A percentile compares a stretch with the other conserved stretches of the same genome.
Evolutionary conservation across 371 early-diverging fungal species (phyloP).

Genomic region (Circinella umbellata): DNA sequence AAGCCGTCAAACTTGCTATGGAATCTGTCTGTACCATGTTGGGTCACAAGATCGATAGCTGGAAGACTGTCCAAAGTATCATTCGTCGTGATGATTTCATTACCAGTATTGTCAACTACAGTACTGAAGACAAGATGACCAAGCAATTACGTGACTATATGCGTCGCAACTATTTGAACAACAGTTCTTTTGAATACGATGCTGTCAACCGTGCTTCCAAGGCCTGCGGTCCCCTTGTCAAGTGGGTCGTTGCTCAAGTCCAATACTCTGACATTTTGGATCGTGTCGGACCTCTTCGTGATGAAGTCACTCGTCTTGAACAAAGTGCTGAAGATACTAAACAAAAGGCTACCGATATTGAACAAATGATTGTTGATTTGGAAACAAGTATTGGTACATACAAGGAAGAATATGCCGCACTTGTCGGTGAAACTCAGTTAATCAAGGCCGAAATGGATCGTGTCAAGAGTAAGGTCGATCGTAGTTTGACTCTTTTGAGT

Average conservation of each 20-base stretch:
- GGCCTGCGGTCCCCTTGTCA: slow-evolving; percentile 98
- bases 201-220: slow-evolving; percentile 96
- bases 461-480: slow-evolving; percentile 93
- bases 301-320: slow-evolving; percentile 90
- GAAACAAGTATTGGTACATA: slow-evolving; percentile 88
- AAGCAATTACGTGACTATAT: slow-evolving; percentile 78
- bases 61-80: slow-evolving; percentile 89
- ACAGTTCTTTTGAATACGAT: slow-evolving; percentile 93
- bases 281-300: slow-evolving; percentile 93
- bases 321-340: slow-evolving; percentile 78
- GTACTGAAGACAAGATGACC: slow-evolving; percentile 84
- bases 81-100: slow-evolving; percentile 98
- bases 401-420: slow-evolving; percentile 96
- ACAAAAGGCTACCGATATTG: slow-evolving; percentile 73
- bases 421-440: slow-evolving; percentile 91
- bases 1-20: slow-evolving; percentile 96
- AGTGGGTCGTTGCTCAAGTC: slow-evolving; percentile 98
- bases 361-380: slow-evolving; percentile 82
- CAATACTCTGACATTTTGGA: slow-evolving; percentile 91
- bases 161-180: slow-evolving; percentile 74
- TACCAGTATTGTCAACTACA: slow-evolving; percentile 93
- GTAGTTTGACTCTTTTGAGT: slow-evolving; percentile 88
- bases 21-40: slow-evolving; percentile 96
- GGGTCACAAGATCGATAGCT: slow-evolving; percentile 84
- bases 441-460: slow-evolving; percentile 96